phyloP scores from a whole-genome alignment of 176 grass and related monocot species.

The Pontederia crassipes region DNA sequence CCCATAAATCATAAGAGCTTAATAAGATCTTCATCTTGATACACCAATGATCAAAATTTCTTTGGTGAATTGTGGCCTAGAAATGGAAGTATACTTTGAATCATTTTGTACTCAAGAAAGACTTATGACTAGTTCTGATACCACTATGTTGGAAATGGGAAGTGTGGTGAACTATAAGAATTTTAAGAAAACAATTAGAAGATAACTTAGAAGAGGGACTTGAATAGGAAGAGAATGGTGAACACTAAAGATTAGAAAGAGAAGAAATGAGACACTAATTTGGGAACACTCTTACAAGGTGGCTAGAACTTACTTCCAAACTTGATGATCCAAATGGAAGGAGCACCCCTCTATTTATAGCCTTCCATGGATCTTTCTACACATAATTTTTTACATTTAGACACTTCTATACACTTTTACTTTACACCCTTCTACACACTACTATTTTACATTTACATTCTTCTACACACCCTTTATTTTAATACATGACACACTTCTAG shows the following conservation, averaged over 20 bases:
- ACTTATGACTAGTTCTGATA: not conserved
- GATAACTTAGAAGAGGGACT: not conserved
- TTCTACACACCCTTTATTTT: constrained; percentile 17
- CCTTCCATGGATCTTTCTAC: too few species aligned
- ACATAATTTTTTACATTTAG: too few species aligned
- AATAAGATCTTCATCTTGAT: not conserved
- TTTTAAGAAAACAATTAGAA: constrained; percentile 12
- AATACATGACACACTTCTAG: not conserved
- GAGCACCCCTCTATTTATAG: too few species aligned
- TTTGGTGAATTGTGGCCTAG: not conserved
- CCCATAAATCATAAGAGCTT: too few species aligned
- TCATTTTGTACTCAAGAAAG: not conserved
- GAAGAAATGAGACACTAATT: too few species aligned
- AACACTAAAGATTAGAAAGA: too few species aligned
- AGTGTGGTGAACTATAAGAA: constrained; percentile 16
- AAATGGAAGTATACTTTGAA: not conserved
- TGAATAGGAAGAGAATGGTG: too few species aligned
- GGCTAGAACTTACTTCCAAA: too few species aligned
- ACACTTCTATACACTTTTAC: too few species aligned
- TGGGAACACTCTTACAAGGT: too few species aligned
- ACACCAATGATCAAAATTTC: not conserved
- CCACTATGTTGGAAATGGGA: not conserved
- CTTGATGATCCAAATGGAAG: too few species aligned
- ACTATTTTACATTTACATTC: constrained; percentile 15
- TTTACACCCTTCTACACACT: constrained; percentile 19